A percentile compares a stretch with the other conserved stretches of the same genome.
These are phyloP conservation scores for Neoboletus magnificus DNA, from an alignment of 768 basidiomycete species.

Conservation along the genomic window DNA sequence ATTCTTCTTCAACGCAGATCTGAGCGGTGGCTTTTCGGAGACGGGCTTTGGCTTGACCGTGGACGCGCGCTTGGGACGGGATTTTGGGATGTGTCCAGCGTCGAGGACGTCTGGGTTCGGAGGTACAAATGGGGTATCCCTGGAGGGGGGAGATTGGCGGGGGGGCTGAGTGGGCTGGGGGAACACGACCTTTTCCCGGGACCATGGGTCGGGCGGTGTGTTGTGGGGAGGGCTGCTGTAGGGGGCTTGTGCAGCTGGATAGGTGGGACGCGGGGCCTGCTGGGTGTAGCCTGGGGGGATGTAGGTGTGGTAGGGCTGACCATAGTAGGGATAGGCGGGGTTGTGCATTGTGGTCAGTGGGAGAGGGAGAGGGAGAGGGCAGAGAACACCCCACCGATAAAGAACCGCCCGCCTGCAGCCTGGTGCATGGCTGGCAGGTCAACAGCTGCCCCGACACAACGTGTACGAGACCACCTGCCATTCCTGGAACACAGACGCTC, in stretches of 20 bases:
- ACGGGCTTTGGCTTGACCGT: constrained; percentile 22
- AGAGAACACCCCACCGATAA: constrained; percentile 10
- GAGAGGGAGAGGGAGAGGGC: background rate
- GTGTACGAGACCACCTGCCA: constrained; percentile 25
- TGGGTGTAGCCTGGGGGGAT: constrained; percentile 31
- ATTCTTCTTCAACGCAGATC: constrained; percentile 57
- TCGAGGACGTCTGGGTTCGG: constrained; percentile 20
- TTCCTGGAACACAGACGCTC: constrained; percentile 30
- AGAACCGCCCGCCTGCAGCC: constrained; percentile 11
- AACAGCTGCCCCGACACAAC: constrained; percentile 15
- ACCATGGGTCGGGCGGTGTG: constrained; percentile 31
- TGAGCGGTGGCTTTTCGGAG: constrained; percentile 40
- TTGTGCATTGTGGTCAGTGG: constrained; percentile 30
- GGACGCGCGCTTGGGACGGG: constrained; percentile 36
- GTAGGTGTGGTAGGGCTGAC: constrained; percentile 41
- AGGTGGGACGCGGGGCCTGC: constrained; percentile 16
- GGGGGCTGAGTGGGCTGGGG: constrained; percentile 22
- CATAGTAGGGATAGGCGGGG: constrained; percentile 44
- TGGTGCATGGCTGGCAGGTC: constrained; percentile 22
- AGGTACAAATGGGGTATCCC: constrained; percentile 25
- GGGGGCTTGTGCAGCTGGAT: constrained; percentile 4
- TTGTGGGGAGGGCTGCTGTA: constrained; percentile 31
- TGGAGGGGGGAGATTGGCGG: constrained; percentile 19
- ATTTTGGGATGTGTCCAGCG: constrained; percentile 24
- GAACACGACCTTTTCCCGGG: constrained; percentile 34